Percentiles rank a stretch among this genome's conserved stretches.
Evolutionary conservation across 495 filamentous ascomycete species (phyloP).

Genomic region (Aspergillus kassunensis): DNA sequence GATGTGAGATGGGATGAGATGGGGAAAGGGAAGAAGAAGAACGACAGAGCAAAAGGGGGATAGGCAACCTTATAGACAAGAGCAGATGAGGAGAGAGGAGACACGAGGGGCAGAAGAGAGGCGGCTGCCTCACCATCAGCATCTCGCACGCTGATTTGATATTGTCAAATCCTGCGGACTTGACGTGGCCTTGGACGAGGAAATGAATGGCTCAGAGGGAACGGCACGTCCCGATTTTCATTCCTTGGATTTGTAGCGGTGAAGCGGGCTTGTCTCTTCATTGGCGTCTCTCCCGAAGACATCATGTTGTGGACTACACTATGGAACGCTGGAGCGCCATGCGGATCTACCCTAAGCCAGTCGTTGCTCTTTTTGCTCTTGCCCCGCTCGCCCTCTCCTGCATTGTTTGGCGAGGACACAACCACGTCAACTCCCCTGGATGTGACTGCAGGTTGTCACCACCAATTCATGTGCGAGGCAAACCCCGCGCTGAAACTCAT

Average conservation of each 20-base stretch:
- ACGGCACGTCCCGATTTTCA: constrained; percentile 3
- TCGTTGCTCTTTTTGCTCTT: background rate
- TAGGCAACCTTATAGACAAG: constrained; percentile 33
- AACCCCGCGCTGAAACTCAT: constrained; percentile 1
- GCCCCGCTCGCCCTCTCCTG: constrained; percentile 14
- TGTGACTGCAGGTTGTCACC: constrained; percentile 11
- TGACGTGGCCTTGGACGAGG: constrained; percentile 20
- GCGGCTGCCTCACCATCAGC: constrained; percentile 27
- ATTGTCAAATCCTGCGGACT: background rate
- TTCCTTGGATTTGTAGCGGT: constrained; percentile 4
- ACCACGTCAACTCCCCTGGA: constrained; percentile 20
- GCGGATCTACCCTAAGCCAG: constrained; percentile 13
- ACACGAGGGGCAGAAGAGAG: constrained; percentile 14
- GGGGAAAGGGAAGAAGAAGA: constrained; percentile 13
- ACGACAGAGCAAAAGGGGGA: constrained; percentile 16
- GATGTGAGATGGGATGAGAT: constrained; percentile 10
- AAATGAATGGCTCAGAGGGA: constrained; percentile 5
- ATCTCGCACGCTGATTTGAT: constrained; percentile 24
- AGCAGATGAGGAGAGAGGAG: too few species aligned
- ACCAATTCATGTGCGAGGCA: constrained; percentile 5
- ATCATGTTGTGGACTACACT: too few species aligned
- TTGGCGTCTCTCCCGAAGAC: constrained; percentile 4
- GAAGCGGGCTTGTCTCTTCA: background rate
- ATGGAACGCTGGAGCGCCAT: constrained; percentile 7
- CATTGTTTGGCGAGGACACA: constrained; percentile 16